A percentile compares a stretch with the other conserved stretches of the same genome.
Conservation (phyloP, 176 grass and related monocot species). For the Triticum urartu region DNA sequence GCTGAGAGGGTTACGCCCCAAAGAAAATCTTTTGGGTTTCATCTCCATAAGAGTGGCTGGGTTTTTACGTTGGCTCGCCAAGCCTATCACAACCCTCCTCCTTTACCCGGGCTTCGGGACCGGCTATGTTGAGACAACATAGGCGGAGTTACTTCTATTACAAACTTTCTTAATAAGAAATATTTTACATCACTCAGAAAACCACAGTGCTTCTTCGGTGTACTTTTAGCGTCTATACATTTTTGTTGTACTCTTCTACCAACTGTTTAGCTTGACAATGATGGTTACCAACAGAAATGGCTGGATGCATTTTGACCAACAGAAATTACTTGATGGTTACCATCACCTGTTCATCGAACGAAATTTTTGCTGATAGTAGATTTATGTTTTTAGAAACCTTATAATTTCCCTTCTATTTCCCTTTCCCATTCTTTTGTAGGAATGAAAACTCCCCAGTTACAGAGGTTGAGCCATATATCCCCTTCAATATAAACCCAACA, state of each 20-base stretch:
- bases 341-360: constrained; percentile 5
- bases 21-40: too few relatives aligned
- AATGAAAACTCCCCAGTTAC: constrained; percentile 63
- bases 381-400: background rate
- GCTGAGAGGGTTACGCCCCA: too few relatives aligned
- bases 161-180: background rate
- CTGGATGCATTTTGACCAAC: background rate
- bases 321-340: background rate
- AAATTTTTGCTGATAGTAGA: background rate
- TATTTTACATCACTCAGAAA: background rate
- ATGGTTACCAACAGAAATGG: background rate
- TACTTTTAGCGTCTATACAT: background rate
- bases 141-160: background rate
- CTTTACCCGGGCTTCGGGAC: too few relatives aligned
- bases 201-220: background rate
- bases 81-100: too few relatives aligned
- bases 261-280: background rate
- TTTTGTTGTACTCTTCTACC: background rate
- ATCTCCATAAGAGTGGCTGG: too few relatives aligned
- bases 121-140: too few relatives aligned
- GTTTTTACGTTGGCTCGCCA: too few relatives aligned
- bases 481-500: constrained; percentile 96
- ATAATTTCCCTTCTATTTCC: background rate
- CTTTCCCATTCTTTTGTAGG: constrained; percentile 40
- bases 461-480: constrained; percentile 96